These are phyloP conservation scores for Cynara cardunculus DNA, from an alignment of 129 eudicot species.

Conservation along the genomic window DNA sequence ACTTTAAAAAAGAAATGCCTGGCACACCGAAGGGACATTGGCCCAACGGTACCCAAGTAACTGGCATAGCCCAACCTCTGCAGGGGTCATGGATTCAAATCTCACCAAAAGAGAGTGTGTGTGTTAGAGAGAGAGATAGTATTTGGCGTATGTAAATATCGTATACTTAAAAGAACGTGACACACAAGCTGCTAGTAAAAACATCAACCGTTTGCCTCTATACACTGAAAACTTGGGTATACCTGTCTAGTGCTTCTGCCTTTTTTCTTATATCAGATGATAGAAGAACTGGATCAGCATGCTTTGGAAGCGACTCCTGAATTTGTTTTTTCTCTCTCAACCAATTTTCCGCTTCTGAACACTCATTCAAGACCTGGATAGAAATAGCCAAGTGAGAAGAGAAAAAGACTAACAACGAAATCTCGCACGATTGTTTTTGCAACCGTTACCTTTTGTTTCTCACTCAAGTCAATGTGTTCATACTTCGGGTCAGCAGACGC, in stretches of 20 bases:
- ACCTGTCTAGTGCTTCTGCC: constrained; percentile 82
- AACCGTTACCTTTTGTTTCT: constrained; percentile 68
- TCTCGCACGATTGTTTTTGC: not conserved
- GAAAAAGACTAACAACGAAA: not conserved
- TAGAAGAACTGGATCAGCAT: constrained; percentile 65
- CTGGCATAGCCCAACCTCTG: not conserved
- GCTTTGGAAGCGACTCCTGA: constrained; percentile 76
- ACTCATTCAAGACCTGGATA: constrained; percentile 67
- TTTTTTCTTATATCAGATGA: constrained; percentile 69
- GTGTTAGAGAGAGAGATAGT: not conserved
- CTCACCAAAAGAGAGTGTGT: not conserved
- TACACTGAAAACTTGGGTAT: not conserved
- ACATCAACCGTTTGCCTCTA: not conserved
- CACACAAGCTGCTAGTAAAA: not conserved
- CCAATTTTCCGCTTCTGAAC: constrained; percentile 89
- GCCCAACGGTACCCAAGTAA: not conserved
- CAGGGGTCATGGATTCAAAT: not conserved
- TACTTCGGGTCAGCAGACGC: constrained; percentile 67
- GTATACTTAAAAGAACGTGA: not conserved
- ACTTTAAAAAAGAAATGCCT: not conserved
- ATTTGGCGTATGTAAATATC: not conserved
- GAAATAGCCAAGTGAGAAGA: not conserved
- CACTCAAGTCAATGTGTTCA: constrained; percentile 80
- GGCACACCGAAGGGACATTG: not conserved
- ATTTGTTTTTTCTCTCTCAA: constrained; percentile 68